phyloP scores from a whole-genome alignment of 495 filamentous ascomycete genomes.

The Trichocladium uniseriatum region DNA sequence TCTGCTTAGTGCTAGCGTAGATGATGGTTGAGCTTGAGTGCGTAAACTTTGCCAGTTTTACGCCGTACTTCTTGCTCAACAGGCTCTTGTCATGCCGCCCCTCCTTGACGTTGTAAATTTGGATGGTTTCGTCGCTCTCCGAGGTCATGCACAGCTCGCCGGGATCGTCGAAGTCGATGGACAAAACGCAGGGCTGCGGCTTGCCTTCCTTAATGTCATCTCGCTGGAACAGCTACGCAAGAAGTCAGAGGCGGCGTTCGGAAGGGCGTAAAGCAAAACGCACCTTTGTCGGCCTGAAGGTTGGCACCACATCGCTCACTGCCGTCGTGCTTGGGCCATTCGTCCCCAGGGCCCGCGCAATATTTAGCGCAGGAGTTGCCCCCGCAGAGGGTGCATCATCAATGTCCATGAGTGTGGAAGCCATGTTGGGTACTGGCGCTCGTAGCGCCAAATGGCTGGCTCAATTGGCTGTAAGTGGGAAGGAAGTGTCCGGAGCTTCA shows the following conservation, averaged over 20 bases:
- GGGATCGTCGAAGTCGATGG: slow-evolving; percentile 91
- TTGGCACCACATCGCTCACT: slow-evolving; percentile 38
- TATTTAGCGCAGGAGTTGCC: slow-evolving; percentile 32
- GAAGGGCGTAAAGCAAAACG: neutral
- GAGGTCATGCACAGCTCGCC: slow-evolving; percentile 83
- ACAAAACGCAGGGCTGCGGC: slow-evolving; percentile 41
- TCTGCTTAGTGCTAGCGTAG: slow-evolving; percentile 90
- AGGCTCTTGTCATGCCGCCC: slow-evolving; percentile 78
- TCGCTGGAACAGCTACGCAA: slow-evolving; percentile 34
- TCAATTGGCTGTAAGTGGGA: neutral
- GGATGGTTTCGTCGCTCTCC: slow-evolving; percentile 85
- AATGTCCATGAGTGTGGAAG: slow-evolving; percentile 45
- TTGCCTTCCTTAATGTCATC: slow-evolving; percentile 36
- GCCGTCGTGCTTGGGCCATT: slow-evolving; percentile 30
- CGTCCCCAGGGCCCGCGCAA: slow-evolving; percentile 27
- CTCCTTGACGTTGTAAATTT: slow-evolving; percentile 85
- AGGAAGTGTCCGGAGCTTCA: neutral
- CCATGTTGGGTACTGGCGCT: slow-evolving; percentile 26
- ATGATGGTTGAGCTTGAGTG: slow-evolving; percentile 81
- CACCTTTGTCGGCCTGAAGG: slow-evolving; percentile 46
- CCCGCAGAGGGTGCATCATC: slow-evolving; percentile 34
- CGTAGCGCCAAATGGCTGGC: neutral
- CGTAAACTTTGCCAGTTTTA: slow-evolving; percentile 86
- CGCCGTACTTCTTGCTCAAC: slow-evolving; percentile 89
- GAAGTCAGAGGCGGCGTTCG: slow-evolving; percentile 9